Evolutionary conservation across 1,284 basidiomycete species (phyloP).

Genomic region (Heterobasidion occidentale): DNA sequence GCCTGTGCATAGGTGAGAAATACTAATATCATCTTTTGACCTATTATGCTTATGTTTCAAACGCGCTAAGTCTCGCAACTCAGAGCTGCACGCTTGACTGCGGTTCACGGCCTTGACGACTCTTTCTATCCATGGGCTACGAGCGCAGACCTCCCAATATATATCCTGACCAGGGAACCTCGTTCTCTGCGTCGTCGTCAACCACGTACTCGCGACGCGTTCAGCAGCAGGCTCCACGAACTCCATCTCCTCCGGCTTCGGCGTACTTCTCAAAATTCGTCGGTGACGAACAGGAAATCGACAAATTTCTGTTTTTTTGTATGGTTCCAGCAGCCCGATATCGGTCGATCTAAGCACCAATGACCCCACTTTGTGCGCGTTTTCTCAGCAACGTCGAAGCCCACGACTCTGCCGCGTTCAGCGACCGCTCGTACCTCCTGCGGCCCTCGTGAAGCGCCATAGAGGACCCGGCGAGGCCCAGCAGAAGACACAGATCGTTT

Average conservation of each 20-base stretch:
- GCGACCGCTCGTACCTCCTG: constrained; percentile 65
- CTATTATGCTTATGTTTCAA: background rate
- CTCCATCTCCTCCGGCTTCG: constrained; percentile 65
- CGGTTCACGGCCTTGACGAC: background rate
- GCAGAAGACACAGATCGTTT: constrained; percentile 66
- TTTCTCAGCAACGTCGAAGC: constrained; percentile 5
- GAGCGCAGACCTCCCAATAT: constrained; percentile 1
- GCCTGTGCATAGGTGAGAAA: too few relatives aligned
- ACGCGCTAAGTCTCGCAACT: background rate
- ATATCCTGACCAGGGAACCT: background rate
- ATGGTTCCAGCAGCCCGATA: too few relatives aligned
- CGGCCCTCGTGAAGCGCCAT: constrained; percentile 77
- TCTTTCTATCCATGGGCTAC: background rate
- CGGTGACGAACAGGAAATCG: constrained; percentile 28
- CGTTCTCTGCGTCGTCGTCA: background rate
- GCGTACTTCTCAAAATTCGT: constrained; percentile 61
- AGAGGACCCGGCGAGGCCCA: constrained; percentile 64
- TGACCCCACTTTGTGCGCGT: too few relatives aligned
- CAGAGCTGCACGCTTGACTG: background rate
- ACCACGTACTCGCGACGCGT: constrained; percentile 5
- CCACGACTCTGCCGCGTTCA: constrained; percentile 29
- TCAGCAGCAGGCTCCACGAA: constrained; percentile 18
- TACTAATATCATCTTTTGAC: too few relatives aligned
- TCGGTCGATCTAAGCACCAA: too few relatives aligned
- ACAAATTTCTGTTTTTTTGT: too few relatives aligned